A percentile compares a stretch with the other conserved stretches of the same genome.
These are phyloP conservation scores for Xylaria polymorpha DNA, from an alignment of 2,329 filamentous ascomycete species.

Conservation along the genomic window DNA sequence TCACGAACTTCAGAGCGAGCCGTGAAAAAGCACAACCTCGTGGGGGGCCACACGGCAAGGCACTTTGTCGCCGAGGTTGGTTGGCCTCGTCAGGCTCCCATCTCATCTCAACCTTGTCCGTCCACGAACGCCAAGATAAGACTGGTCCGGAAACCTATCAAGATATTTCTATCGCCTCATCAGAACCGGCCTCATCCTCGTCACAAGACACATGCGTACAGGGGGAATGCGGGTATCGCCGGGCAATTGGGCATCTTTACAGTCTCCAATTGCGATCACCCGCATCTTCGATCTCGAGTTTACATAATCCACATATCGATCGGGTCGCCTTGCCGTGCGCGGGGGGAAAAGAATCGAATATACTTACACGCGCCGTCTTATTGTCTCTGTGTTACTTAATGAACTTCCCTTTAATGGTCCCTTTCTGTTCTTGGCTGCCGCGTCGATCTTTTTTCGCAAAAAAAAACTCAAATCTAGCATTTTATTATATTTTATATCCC, in stretches of 20 bases:
- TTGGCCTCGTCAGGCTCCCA: conserved; percentile 23
- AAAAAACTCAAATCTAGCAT: neutral
- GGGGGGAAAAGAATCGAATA: conserved; percentile 8
- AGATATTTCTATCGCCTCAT: conserved; percentile 17
- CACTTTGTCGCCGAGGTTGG: neutral
- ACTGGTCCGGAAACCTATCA: conserved; percentile 11
- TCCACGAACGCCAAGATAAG: conserved; percentile 16
- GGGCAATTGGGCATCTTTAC: conserved; percentile 33
- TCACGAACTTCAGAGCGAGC: neutral
- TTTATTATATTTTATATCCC: conserved; percentile 2
- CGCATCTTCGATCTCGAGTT: conserved; percentile 22
- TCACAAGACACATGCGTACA: conserved; percentile 9
- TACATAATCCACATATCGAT: conserved; percentile 25
- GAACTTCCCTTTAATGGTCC: neutral
- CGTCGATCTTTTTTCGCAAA: conserved; percentile 5
- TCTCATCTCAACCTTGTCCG: conserved; percentile 18
- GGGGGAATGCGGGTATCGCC: conserved; percentile 18
- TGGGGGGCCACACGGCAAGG: neutral
- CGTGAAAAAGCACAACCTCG: neutral
- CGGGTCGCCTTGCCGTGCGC: neutral
- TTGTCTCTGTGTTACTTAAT: conserved; percentile 3
- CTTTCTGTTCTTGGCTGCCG: conserved; percentile 6
- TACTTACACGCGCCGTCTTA: neutral
- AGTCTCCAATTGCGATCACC: conserved; percentile 16
- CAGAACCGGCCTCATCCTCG: neutral